Percentiles rank a stretch among this genome's conserved stretches.
Conservation (phyloP, 2,329 filamentous ascomycete genomes). For the Colletotrichum tamarilloi region DNA sequence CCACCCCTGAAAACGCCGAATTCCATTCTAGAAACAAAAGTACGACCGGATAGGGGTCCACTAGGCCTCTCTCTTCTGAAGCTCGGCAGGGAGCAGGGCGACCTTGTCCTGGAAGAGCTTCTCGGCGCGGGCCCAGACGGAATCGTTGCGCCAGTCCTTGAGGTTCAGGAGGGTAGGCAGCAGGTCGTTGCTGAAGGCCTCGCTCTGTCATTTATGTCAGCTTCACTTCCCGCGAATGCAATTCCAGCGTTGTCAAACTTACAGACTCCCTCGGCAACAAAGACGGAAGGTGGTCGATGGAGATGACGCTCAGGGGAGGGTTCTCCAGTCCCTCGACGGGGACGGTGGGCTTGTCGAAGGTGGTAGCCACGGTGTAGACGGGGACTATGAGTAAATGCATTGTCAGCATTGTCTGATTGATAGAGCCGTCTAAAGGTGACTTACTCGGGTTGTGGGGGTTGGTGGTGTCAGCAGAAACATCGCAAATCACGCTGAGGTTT, state of each 20-base stretch:
- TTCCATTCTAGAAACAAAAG: slow-evolving; percentile 26
- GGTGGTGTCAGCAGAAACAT: slow-evolving; percentile 81
- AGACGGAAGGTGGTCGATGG: slow-evolving; percentile 86
- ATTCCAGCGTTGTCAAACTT: neutral
- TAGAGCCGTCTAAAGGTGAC: neutral
- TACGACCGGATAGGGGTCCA: slow-evolving; percentile 26
- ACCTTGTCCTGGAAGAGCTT: slow-evolving; percentile 88
- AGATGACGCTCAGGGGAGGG: slow-evolving; percentile 81
- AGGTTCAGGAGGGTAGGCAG: slow-evolving; percentile 82
- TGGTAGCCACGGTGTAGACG: slow-evolving; percentile 86
- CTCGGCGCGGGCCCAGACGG: slow-evolving; percentile 88
- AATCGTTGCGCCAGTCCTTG: slow-evolving; percentile 77
- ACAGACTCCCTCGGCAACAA: slow-evolving; percentile 84
- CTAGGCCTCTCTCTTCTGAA: slow-evolving; percentile 33
- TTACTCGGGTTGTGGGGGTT: slow-evolving; percentile 70
- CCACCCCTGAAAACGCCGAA: slow-evolving; percentile 20
- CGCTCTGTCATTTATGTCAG: slow-evolving; percentile 56
- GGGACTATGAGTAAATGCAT: slow-evolving; percentile 62
- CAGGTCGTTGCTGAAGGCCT: slow-evolving; percentile 84
- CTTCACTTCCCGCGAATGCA: neutral
- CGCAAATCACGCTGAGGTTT: slow-evolving; percentile 82
- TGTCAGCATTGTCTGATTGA: slow-evolving; percentile 34
- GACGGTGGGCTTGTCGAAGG: slow-evolving; percentile 89
- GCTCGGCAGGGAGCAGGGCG: slow-evolving; percentile 64
- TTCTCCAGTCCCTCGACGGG: slow-evolving; percentile 70